These are phyloP conservation scores for Trypanosoma melophagium DNA, from an alignment of 208 protist species.

Conservation along the genomic window DNA sequence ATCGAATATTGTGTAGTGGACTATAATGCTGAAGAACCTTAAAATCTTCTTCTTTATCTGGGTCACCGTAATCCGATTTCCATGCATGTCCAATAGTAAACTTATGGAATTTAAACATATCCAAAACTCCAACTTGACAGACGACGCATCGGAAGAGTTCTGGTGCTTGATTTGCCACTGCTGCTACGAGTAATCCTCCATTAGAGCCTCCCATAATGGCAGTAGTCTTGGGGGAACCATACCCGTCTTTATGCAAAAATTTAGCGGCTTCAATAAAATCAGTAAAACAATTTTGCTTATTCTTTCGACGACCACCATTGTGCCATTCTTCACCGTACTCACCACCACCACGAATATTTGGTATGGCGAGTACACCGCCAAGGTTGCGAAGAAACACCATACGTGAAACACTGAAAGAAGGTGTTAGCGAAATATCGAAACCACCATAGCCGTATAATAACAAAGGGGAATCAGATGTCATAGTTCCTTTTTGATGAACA, in stretches of 20 bases:
- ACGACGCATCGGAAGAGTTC: slow-evolving; percentile 82
- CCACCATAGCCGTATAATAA: slow-evolving; percentile 95
- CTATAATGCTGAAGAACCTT: slow-evolving; percentile 92
- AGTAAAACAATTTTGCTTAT: slow-evolving; percentile 91
- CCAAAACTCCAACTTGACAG: slow-evolving; percentile 91
- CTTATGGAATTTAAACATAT: slow-evolving; percentile 96
- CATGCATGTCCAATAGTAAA: slow-evolving; percentile 94
- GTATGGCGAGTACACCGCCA: slow-evolving; percentile 79
- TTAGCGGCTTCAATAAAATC: slow-evolving; percentile 82
- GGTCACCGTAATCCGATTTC: slow-evolving; percentile 93
- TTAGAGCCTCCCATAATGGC: slow-evolving; percentile 94
- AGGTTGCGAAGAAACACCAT: slow-evolving; percentile 86
- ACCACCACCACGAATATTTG: slow-evolving; percentile 95
- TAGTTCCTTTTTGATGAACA: slow-evolving; percentile 70
- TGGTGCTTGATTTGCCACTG: slow-evolving; percentile 88
- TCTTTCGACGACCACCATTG: slow-evolving; percentile 71
- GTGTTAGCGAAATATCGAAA: slow-evolving; percentile 90
- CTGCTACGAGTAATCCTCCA: slow-evolving; percentile 93
- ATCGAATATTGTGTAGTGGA: slow-evolving; percentile 92
- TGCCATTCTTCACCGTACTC: slow-evolving; percentile 96
- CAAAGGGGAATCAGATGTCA: slow-evolving; percentile 67
- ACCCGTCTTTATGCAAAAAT: slow-evolving; percentile 71
- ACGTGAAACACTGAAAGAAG: slow-evolving; percentile 68
- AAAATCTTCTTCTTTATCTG: slow-evolving; percentile 92
- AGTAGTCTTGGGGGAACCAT: slow-evolving; percentile 83